Conservation (phyloP, 2,329 filamentous ascomycete genomes). For the Paecilomyces variotii region DNA sequence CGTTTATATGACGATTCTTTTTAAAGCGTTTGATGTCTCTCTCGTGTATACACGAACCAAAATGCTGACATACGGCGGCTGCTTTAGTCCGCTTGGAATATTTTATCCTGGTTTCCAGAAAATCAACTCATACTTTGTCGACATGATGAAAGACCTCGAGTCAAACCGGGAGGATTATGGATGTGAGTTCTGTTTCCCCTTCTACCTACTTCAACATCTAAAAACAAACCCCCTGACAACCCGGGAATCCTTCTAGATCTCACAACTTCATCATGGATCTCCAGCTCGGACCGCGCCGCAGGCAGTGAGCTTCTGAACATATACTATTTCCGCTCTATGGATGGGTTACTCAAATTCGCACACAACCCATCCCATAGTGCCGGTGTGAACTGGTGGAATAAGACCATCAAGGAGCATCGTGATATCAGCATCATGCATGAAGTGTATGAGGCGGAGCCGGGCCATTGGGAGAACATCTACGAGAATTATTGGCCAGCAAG, state of each 20-base stretch:
- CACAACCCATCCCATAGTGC: constrained; percentile 41
- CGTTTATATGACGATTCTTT: not conserved
- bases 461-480: constrained; percentile 47
- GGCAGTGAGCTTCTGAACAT: constrained; percentile 36
- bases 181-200: constrained; percentile 7
- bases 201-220: not conserved
- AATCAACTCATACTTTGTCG: constrained; percentile 30
- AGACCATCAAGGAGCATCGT: constrained; percentile 20
- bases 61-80: not conserved
- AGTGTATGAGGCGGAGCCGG: constrained; percentile 39
- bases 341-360: constrained; percentile 46
- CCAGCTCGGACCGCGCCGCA: constrained; percentile 27
- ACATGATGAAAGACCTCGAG: constrained; percentile 31
- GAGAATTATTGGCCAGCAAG: constrained; percentile 22
- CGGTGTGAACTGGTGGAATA: constrained; percentile 45
- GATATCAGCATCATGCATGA: constrained; percentile 50
- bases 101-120: constrained; percentile 39
- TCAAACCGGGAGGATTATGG: constrained; percentile 38
- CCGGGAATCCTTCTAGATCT: constrained; percentile 23
- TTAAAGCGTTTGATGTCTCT: not conserved
- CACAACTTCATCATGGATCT: constrained; percentile 34
- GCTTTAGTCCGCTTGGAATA: constrained; percentile 36
- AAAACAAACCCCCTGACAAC: not conserved
- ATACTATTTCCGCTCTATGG: constrained; percentile 46
- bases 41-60: not conserved